phyloP scores from a whole-genome alignment of 164 flowering plant species.

The Cinnamomum chago region DNA sequence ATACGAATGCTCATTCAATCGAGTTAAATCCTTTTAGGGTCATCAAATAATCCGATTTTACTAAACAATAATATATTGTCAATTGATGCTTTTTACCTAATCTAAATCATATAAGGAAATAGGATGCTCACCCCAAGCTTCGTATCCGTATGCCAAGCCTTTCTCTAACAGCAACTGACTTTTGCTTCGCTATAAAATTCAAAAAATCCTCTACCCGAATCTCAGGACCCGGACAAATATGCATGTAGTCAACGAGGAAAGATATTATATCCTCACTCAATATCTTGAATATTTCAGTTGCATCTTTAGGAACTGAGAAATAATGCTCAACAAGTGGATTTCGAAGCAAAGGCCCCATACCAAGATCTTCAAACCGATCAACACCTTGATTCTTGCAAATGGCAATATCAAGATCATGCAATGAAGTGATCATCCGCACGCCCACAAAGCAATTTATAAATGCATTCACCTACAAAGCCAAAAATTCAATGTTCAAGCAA shows the following conservation, averaged over 20 bases:
- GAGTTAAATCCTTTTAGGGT: too few species aligned
- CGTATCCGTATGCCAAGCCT: slow-evolving; percentile 71
- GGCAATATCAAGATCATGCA: slow-evolving; percentile 70
- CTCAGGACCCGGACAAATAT: slow-evolving; percentile 16
- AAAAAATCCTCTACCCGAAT: slow-evolving; percentile 48
- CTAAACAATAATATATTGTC: too few species aligned
- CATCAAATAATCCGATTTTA: too few species aligned
- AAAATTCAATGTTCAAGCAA: too few species aligned
- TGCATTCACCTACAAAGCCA: slow-evolving; percentile 50
- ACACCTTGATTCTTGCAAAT: slow-evolving; percentile 77
- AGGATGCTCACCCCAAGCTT: slow-evolving; percentile 59
- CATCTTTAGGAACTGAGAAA: slow-evolving; percentile 47
- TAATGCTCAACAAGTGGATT: slow-evolving; percentile 76
- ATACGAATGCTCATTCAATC: too few species aligned
- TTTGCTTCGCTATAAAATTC: slow-evolving; percentile 52
- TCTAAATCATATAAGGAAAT: background rate
- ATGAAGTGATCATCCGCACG: slow-evolving; percentile 55
- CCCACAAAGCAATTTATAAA: slow-evolving; percentile 85
- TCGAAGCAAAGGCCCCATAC: slow-evolving; percentile 73
- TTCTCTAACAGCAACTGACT: slow-evolving; percentile 36
- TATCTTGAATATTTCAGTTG: slow-evolving; percentile 43
- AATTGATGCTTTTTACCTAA: background rate
- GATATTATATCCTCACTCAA: slow-evolving; percentile 51
- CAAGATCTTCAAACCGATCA: slow-evolving; percentile 68
- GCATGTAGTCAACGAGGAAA: slow-evolving; percentile 39